These are phyloP conservation scores for Saccharomycopsis sp. DNA, from an alignment of 805 yeast species.

Conservation along the genomic window DNA sequence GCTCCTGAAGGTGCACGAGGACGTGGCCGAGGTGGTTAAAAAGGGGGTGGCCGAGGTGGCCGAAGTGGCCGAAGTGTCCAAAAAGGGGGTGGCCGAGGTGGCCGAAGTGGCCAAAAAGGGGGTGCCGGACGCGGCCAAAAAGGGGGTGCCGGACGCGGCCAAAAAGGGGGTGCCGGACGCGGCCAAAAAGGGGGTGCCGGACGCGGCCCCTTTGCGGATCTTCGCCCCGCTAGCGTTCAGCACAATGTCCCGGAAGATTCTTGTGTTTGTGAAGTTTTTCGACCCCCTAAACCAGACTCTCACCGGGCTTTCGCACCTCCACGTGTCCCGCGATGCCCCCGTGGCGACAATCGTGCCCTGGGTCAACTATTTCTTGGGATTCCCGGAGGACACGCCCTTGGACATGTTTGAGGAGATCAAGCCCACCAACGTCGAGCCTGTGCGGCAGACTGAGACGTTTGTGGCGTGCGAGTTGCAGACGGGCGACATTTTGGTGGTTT, in stretches of 20 bases:
- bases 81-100: no score
- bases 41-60: not conserved
- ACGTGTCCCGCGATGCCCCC: conserved; percentile 41
- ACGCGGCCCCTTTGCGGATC: conserved; percentile 22
- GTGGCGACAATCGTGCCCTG: conserved; percentile 36
- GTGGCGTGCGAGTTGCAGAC: conserved; percentile 51
- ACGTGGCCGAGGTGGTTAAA: not conserved
- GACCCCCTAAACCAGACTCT: conserved; percentile 48
- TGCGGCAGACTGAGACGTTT: conserved; percentile 37
- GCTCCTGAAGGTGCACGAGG: conserved; percentile 5
- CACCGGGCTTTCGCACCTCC: conserved; percentile 59
- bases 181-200: conserved; percentile 11
- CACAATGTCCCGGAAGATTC: conserved; percentile 26
- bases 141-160: no score
- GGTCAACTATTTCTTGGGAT: conserved; percentile 37
- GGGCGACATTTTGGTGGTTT: conserved; percentile 55
- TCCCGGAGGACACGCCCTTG: conserved; percentile 28
- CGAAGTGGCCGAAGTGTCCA: no score
- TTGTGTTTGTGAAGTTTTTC: conserved; percentile 58
- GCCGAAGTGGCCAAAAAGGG: no score
- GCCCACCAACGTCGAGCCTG: conserved; percentile 41
- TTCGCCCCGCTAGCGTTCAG: conserved; percentile 4
- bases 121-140: no score
- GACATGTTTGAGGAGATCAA: conserved; percentile 56
- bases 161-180: no score